phyloP scores from a whole-genome alignment of 257 asterid genomes.

The Nicotiana paniculata region DNA sequence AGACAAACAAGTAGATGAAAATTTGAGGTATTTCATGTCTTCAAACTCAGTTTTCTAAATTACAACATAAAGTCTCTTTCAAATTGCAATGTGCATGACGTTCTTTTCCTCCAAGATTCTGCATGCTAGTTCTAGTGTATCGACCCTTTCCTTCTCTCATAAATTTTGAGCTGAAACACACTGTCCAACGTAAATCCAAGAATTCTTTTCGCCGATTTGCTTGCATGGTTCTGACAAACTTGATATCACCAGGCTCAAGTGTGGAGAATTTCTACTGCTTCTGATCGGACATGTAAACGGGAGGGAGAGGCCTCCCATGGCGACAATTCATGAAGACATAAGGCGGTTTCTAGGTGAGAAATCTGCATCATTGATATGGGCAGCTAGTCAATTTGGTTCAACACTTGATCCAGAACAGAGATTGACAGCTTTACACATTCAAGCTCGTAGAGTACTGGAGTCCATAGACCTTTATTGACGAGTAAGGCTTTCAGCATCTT shows the following conservation, averaged over 20 bases:
- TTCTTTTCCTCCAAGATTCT: neutral
- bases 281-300: slow-evolving; percentile 87
- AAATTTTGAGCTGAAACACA: neutral
- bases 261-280: slow-evolving; percentile 88
- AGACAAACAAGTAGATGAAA: slow-evolving; percentile 77
- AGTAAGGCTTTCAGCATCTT: neutral
- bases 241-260: slow-evolving; percentile 59
- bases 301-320: slow-evolving; percentile 78
- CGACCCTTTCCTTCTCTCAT: neutral
- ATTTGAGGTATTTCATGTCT: slow-evolving; percentile 43
- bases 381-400: slow-evolving; percentile 84
- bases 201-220: neutral
- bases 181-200: neutral
- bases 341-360: slow-evolving; percentile 78
- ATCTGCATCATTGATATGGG: slow-evolving; percentile 94
- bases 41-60: neutral
- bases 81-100: neutral
- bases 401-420: slow-evolving; percentile 80
- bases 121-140: neutral
- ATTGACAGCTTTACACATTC: slow-evolving; percentile 72
- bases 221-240: neutral
- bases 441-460: slow-evolving; percentile 82
- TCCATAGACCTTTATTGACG: slow-evolving; percentile 74
- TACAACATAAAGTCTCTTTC: neutral
- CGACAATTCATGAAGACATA: slow-evolving; percentile 69